A percentile compares a stretch with the other conserved stretches of the same genome.
Evolutionary conservation across 306 rosid species (phyloP).

Genomic region (Acmispon strigosus): DNA sequence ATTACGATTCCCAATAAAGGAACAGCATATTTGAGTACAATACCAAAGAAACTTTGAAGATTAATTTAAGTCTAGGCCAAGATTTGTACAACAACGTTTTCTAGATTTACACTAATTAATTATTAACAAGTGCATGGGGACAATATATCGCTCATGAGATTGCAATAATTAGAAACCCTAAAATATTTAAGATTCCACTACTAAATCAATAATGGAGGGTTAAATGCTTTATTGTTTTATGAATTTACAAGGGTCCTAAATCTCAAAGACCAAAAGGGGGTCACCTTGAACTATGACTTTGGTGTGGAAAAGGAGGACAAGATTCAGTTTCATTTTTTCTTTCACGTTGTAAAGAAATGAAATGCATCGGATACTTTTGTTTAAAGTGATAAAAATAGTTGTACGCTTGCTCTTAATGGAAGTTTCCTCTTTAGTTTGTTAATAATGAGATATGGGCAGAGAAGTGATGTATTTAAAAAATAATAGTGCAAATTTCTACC

Average conservation of each 20-base stretch:
- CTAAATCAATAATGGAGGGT: background rate
- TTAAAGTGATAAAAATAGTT: conserved; percentile 31
- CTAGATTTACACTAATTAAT: background rate
- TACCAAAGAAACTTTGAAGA: background rate
- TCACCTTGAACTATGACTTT: background rate
- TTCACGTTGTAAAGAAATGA: conserved; percentile 35
- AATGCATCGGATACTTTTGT: conserved; percentile 40
- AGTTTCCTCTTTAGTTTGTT: conserved; percentile 4
- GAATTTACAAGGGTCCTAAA: background rate
- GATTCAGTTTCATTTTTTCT: conserved; percentile 28
- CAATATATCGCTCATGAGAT: background rate
- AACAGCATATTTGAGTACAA: background rate
- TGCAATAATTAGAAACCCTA: background rate
- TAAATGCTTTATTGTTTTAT: background rate
- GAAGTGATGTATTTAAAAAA: background rate
- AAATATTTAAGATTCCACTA: background rate
- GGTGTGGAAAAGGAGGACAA: conserved; percentile 21
- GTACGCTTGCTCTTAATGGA: conserved; percentile 53
- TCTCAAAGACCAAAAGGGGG: background rate
- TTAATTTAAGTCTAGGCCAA: background rate
- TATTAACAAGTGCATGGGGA: background rate
- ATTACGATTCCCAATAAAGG: conserved; percentile 10
- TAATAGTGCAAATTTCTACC: background rate
- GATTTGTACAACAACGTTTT: background rate
- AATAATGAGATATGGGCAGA: background rate